Conservation (phyloP, 2,329 filamentous ascomycete genomes). For the Kalmusia sp. region DNA sequence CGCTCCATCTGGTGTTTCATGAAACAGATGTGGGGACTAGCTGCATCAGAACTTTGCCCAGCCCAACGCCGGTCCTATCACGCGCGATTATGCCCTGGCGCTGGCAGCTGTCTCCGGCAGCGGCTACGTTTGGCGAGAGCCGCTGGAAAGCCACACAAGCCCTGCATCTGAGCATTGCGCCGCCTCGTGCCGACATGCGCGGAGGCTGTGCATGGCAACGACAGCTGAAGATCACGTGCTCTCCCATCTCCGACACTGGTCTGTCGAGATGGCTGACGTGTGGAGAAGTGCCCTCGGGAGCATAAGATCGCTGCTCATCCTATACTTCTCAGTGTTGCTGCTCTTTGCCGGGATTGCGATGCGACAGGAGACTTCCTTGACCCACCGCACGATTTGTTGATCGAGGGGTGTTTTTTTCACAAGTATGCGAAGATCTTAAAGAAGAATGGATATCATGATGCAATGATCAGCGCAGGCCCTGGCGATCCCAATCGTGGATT, state of each 20-base stretch:
- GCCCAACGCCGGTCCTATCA: conserved; percentile 28
- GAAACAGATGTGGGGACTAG: conserved; percentile 43
- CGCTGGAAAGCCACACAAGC: conserved; percentile 32
- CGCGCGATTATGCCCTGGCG: conserved; percentile 26
- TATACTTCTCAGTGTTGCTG: conserved; percentile 13
- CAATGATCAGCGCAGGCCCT: conserved; percentile 32
- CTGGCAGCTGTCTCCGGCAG: conserved; percentile 28
- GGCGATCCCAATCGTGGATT: conserved; percentile 28
- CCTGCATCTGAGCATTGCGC: conserved; percentile 16
- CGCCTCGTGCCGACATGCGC: background rate
- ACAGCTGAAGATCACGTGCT: background rate
- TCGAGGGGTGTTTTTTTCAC: background rate
- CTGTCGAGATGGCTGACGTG: background rate
- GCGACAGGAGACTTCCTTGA: conserved; percentile 15
- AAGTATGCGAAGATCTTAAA: conserved; percentile 4
- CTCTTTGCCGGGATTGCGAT: conserved; percentile 25
- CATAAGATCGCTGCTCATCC: conserved; percentile 1
- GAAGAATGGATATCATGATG: conserved; percentile 22
- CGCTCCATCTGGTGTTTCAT: conserved; percentile 37
- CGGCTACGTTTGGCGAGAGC: conserved; percentile 17
- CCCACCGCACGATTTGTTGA: too few relatives aligned
- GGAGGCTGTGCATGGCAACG: conserved; percentile 9
- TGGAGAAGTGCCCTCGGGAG: background rate
- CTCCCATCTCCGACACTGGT: background rate
- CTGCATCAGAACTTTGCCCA: conserved; percentile 37